These are phyloP conservation scores for Ophiobolus disseminans DNA, from an alignment of 2,329 filamentous ascomycete species.

Conservation along the genomic window DNA sequence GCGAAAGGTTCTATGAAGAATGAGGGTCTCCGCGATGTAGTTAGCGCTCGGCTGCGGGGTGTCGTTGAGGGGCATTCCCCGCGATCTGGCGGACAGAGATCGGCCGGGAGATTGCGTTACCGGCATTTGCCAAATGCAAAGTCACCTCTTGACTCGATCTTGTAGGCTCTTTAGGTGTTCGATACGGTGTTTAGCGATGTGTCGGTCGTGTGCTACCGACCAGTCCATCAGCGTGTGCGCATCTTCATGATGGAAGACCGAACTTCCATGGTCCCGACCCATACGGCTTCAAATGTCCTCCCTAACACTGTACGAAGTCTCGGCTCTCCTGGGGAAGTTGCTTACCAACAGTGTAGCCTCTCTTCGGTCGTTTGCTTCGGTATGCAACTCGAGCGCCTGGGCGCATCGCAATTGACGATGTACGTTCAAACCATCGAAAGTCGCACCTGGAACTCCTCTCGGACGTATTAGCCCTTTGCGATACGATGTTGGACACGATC, in stretches of 20 bases:
- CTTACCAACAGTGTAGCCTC: slow-evolving; percentile 23
- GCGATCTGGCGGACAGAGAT: slow-evolving; percentile 11
- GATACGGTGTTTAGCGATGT: too few species aligned
- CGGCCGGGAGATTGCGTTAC: slow-evolving; percentile 17
- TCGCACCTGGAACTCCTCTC: slow-evolving; percentile 54
- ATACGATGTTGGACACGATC: slow-evolving; percentile 43
- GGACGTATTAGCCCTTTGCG: slow-evolving; percentile 54
- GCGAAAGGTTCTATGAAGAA: neutral
- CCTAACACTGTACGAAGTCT: slow-evolving; percentile 39
- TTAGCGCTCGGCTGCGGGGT: slow-evolving; percentile 33
- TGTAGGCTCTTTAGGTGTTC: slow-evolving; percentile 3
- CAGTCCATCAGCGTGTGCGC: neutral
- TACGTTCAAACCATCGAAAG: slow-evolving; percentile 44
- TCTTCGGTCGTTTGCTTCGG: slow-evolving; percentile 53
- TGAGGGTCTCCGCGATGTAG: slow-evolving; percentile 9
- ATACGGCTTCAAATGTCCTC: slow-evolving; percentile 35
- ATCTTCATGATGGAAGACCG: slow-evolving; percentile 33
- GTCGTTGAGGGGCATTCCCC: slow-evolving; percentile 19
- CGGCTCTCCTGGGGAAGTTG: neutral
- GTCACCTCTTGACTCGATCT: slow-evolving; percentile 24
- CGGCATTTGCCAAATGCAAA: slow-evolving; percentile 29
- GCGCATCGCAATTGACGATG: slow-evolving; percentile 51
- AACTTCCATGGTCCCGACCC: slow-evolving; percentile 35
- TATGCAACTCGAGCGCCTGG: slow-evolving; percentile 47
- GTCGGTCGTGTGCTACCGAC: slow-evolving; percentile 1